Evolutionary conservation across 805 yeast genomes (phyloP).

Genomic region (Wickerhamomyces kurtzmanii): DNA sequence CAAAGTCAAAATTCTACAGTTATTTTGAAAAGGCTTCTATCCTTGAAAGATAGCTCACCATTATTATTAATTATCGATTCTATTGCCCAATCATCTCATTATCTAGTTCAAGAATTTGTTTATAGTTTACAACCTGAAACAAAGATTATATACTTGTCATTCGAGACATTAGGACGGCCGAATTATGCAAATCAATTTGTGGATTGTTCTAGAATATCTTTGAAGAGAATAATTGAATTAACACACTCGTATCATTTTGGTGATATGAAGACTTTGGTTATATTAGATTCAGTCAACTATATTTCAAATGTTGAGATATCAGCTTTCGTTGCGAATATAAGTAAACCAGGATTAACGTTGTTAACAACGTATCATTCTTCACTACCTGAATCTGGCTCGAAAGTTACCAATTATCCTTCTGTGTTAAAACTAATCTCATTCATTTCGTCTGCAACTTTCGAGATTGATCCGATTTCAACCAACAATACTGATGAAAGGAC

Average conservation of each 20-base stretch:
- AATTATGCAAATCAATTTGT: constrained; percentile 35
- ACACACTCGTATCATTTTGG: constrained; percentile 7
- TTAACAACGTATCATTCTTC: constrained; percentile 39
- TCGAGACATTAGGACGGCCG: constrained; percentile 53
- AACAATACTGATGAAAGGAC: constrained; percentile 36
- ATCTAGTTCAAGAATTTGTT: constrained; percentile 49
- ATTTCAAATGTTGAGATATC: constrained; percentile 36
- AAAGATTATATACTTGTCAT: constrained; percentile 49
- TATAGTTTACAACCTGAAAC: constrained; percentile 23
- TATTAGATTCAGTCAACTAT: constrained; percentile 65
- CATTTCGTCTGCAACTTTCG: constrained; percentile 69
- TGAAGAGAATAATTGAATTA: constrained; percentile 16
- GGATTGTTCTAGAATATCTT: constrained; percentile 25
- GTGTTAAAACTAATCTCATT: constrained; percentile 44
- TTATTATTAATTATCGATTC: constrained; percentile 63
- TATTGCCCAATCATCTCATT: constrained; percentile 53
- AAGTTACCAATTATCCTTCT: constrained; percentile 38
- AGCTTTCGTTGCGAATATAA: constrained; percentile 36
- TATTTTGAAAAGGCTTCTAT: constrained; percentile 54
- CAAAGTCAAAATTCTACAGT: constrained; percentile 35
- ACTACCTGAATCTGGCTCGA: constrained; percentile 20
- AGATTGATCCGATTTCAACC: constrained; percentile 35
- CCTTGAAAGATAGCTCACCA: constrained; percentile 67
- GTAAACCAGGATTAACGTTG: constrained; percentile 34
- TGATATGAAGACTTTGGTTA: constrained; percentile 28